A percentile compares a stretch with the other conserved stretches of the same genome.
Conservation (phyloP, 2,329 filamentous ascomycete genomes). For the Ceratocystis papillata region DNA sequence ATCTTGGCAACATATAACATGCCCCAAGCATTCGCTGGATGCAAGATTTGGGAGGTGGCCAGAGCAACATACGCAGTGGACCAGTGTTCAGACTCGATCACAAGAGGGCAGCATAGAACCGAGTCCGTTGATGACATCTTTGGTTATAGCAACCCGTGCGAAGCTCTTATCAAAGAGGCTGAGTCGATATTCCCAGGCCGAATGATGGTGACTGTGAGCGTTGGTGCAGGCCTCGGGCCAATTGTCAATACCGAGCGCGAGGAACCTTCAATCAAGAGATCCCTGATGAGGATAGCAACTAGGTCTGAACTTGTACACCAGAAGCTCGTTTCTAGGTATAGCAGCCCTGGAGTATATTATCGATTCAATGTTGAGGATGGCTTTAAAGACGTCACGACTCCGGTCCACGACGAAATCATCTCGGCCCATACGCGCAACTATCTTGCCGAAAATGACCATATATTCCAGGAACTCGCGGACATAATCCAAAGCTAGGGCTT, state of each 20-base stretch:
- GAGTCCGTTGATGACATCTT: constrained; percentile 30
- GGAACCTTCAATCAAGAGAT: neutral
- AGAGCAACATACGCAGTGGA: constrained; percentile 29
- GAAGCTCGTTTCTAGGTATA: constrained; percentile 24
- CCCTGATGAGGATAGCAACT: neutral
- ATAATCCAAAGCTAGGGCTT: too few species aligned
- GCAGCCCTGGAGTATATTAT: constrained; percentile 26
- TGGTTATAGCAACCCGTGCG: constrained; percentile 30
- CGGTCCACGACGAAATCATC: constrained; percentile 28
- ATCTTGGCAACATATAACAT: constrained; percentile 29
- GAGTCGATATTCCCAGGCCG: constrained; percentile 26
- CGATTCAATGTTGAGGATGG: constrained; percentile 30
- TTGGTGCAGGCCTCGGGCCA: constrained; percentile 28
- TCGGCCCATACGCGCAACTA: constrained; percentile 27
- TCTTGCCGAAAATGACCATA: constrained; percentile 19
- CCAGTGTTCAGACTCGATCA: constrained; percentile 30
- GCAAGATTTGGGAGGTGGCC: constrained; percentile 30
- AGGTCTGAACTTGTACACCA: neutral
- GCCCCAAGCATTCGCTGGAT: constrained; percentile 25
- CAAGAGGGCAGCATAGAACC: constrained; percentile 27
- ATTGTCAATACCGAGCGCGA: constrained; percentile 25
- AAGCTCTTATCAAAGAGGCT: constrained; percentile 30
- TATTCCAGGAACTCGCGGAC: neutral
- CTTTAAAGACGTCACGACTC: constrained; percentile 27
- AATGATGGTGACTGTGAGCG: constrained; percentile 26